A percentile compares a stretch with the other conserved stretches of the same genome.
phyloP scores from a whole-genome alignment of 2,329 filamentous ascomycete genomes.

The Endoconidiophora polonica region DNA sequence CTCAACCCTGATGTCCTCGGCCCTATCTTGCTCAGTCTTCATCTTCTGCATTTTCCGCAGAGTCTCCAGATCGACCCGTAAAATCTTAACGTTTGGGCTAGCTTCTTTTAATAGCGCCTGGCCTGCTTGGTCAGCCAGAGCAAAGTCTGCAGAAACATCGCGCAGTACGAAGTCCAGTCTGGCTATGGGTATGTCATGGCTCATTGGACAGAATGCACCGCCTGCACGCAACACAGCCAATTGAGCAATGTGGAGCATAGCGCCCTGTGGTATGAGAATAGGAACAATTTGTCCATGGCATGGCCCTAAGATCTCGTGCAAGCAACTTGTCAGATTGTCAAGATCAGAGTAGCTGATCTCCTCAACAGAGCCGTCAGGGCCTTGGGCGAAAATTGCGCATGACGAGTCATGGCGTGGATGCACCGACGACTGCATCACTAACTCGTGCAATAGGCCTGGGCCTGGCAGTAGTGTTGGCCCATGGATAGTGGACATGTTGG shows the following conservation, averaged over 20 bases:
- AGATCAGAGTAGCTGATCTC: constrained; percentile 14
- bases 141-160: constrained; percentile 53
- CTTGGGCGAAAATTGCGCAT: background rate
- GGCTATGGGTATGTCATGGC: constrained; percentile 60
- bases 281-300: constrained; percentile 39
- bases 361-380: background rate
- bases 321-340: constrained; percentile 15
- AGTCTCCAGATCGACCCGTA: constrained; percentile 9
- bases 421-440: constrained; percentile 29
- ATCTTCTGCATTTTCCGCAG: constrained; percentile 20
- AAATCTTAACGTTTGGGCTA: constrained; percentile 10
- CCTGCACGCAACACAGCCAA: constrained; percentile 67
- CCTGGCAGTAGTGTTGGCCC: constrained; percentile 25
- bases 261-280: constrained; percentile 59
- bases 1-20: too few relatives aligned
- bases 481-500: constrained; percentile 23
- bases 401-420: too few relatives aligned
- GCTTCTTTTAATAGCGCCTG: constrained; percentile 22
- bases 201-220: constrained; percentile 71
- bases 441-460: constrained; percentile 33
- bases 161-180: constrained; percentile 62
- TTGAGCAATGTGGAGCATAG: constrained; percentile 60
- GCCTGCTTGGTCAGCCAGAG: constrained; percentile 41
- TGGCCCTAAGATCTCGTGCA: background rate
- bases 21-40: constrained; percentile 18